Base-by-base conservation (phyloP, 345 rosid genomes). In the Ceriops decandra region DNA sequence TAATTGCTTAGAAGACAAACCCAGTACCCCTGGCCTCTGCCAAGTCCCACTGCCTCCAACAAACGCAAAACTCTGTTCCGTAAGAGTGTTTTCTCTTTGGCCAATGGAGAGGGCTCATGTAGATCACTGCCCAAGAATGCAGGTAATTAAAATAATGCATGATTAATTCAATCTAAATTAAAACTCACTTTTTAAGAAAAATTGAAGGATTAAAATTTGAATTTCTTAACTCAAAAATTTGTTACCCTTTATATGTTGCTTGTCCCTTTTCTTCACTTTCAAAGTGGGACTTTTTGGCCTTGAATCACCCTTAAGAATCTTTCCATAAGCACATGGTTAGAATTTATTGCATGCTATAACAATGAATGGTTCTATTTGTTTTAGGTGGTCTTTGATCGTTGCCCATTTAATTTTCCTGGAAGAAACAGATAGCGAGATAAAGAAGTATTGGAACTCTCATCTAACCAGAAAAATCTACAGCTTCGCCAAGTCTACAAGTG, bases 381-480 rank as follows among this genome's bases (percentile, higher is more conserved):
- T 59, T 32, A 82, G 93, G 84, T 89, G 98, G 98, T 88, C 98
- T 42, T 70, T 82, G 36, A 92, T 92, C 64, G 98, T 96, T 9
- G 84, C 88, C 63, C 89, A 86, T 60, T 60, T 92, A 32, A 32
- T 32, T 32, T 32, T 72, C 93, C 96, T 27, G 93, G 96, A 73
- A 74, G 96, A 73, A 73, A 89, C 98, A 22, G 98, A 92, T 69
- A 88, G 89, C 69, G 96, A 92, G 81, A 89, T 92, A 28, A 89
- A 92, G 81, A 92, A 89, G 68, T 86, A 88, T 60, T 92, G 98
- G 98, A 92, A 89, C 66, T 88, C 93, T 32, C 95, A 92, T 72
- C 80, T 89, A 31, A 85, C 90, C 74, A 75, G 98, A 66, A 88
- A 81, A 79, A 82, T 88, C 33, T 85, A 84, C 61, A 60, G 80